These are phyloP conservation scores for Plasmodium coatneyi DNA, from an alignment of 169 alveolate genomes.

Conservation along the genomic window DNA sequence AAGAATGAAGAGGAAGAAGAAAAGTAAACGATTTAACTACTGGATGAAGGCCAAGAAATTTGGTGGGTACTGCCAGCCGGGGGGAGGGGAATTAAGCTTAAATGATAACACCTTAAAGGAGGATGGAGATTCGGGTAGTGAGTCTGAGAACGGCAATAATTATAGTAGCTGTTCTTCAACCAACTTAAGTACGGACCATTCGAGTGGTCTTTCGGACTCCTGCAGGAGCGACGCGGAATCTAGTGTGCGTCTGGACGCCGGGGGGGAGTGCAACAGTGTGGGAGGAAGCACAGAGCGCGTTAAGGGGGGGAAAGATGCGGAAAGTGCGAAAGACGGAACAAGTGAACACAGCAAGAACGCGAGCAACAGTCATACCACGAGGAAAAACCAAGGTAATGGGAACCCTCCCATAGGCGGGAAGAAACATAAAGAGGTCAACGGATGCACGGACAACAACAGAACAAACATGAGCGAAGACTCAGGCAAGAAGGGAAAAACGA, in stretches of 20 bases:
- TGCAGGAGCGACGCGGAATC: neutral
- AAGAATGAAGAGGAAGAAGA: neutral
- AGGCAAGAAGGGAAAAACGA: neutral
- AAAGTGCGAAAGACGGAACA: neutral
- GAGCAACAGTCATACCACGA: neutral
- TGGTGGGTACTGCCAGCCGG: too few species aligned
- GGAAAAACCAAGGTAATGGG: neutral
- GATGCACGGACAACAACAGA: neutral
- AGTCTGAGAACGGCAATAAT: neutral
- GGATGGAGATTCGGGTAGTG: neutral
- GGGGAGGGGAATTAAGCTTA: neutral
- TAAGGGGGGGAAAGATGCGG: neutral
- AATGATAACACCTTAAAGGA: conserved; percentile 5
- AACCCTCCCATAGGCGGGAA: neutral
- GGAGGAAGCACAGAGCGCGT: neutral
- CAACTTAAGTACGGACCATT: neutral
- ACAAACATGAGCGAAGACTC: neutral
- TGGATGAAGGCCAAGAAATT: neutral
- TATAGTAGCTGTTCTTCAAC: neutral
- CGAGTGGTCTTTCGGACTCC: neutral
- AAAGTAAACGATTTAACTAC: neutral
- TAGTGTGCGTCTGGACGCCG: neutral
- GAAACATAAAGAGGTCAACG: neutral
- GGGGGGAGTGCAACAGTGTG: neutral
- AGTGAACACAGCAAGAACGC: neutral